Evolutionary conservation across 1,284 basidiomycete genomes (phyloP), one percentile per base, ranked within the genome.

Genomic region (Rhodofomes roseus): DNA sequence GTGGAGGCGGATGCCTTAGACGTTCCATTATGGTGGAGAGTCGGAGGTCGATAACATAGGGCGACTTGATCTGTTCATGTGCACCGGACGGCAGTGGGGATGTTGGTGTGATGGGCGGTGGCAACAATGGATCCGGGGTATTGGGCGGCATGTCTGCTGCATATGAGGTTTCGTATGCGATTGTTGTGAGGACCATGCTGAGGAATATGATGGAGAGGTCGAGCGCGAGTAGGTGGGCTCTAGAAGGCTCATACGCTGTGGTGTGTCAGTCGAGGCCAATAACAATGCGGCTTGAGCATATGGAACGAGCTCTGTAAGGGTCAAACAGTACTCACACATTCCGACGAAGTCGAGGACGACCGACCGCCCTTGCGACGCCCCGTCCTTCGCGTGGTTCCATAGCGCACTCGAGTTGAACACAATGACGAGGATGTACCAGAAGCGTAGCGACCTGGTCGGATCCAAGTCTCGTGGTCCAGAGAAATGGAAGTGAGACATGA

Each of bases 301-400:
- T n/a, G n/a, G 27, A 6, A 39, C 11, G 36, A 18, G 1, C 9
- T 40, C 8, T 46, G 46, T 39, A 54, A 16, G 23, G 11, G 41
- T 16, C 20, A 23, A 16, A 54, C n/a, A 34, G 11, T 8, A 79
- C 86, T 57, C 68, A 91, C 89, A 82, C 77, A 85, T 78, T 59
- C 90, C 90, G 61, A 92, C 80, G 66, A 92, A 92, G 70, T 92
- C 89, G 60, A 92, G 82, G 40, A 92, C 73, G 66, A 90, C 73
- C 9, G 81, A 75, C 65, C 85, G 77, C 25, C 82, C 82, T 60
- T 85, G 80, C 37, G 77, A 68, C 57, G 80, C 73, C 7, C 81
- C 81, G 36, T 77, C 71, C 25, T 74, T 75, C 56, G 80, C 76
- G 69, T 92, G 89, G 46, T 75, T 75, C 82, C 85, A 89, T 46